Conservation (phyloP, 2,329 filamentous ascomycete genomes). For the Hyphodiscus sp. region DNA sequence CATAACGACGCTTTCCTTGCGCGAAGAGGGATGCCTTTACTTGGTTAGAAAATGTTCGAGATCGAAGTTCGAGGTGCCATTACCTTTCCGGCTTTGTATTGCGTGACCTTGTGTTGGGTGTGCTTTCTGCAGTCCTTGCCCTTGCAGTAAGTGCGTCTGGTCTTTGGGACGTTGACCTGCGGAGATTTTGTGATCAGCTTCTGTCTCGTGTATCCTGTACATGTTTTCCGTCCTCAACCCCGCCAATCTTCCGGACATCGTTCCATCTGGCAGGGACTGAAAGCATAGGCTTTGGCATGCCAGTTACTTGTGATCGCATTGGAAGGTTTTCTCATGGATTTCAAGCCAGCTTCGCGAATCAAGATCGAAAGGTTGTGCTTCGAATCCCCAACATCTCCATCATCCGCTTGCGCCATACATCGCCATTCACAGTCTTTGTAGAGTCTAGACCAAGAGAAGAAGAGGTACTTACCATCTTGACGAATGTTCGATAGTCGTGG, state of each 20-base stretch:
- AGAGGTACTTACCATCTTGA: conserved; percentile 22
- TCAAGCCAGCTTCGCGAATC: not conserved
- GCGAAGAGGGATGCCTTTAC: conserved; percentile 77
- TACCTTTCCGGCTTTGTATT: conserved; percentile 96
- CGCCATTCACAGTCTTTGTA: not conserved
- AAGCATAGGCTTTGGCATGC: not conserved
- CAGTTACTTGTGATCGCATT: not conserved
- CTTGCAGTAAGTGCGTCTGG: conserved; percentile 96
- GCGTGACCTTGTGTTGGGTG: conserved; percentile 87
- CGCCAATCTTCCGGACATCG: not conserved
- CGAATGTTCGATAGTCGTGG: conserved; percentile 16
- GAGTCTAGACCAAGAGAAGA: not conserved
- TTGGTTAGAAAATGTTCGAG: conserved; percentile 16
- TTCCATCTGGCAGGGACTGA: not conserved
- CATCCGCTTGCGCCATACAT: not conserved
- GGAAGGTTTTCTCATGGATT: not conserved
- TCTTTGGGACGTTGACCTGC: conserved; percentile 95
- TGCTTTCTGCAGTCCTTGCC: conserved; percentile 89
- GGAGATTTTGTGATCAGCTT: conserved; percentile 15
- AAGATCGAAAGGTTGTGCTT: not conserved
- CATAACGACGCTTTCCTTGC: conserved; percentile 99
- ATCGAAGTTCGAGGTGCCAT: not conserved
- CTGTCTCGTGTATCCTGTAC: not conserved
- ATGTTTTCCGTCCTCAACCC: not conserved
- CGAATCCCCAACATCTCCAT: not conserved